Evolutionary conservation across 768 basidiomycete genomes (phyloP).

Genomic region (Podaxis carcinomalis): DNA sequence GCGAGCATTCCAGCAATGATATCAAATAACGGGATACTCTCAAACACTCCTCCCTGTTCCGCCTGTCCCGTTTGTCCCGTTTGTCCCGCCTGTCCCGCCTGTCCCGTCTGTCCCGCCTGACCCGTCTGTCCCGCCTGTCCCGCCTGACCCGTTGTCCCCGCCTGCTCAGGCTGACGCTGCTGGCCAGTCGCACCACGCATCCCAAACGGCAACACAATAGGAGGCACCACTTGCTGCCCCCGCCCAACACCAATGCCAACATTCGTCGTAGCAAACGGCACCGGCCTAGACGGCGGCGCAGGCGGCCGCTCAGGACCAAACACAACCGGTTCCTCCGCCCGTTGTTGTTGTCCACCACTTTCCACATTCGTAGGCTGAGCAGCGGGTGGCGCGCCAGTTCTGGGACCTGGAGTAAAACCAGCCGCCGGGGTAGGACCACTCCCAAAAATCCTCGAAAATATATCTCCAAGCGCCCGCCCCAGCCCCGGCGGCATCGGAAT

Average conservation of each 20-base stretch:
- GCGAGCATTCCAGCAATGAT: neutral
- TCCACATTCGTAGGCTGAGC: neutral
- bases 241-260: neutral
- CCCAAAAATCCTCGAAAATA: constrained; percentile 1
- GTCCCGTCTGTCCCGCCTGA: neutral
- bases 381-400: neutral
- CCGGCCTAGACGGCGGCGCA: neutral
- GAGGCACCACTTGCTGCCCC: neutral
- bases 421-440: neutral
- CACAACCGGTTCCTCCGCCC: neutral
- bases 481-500: neutral
- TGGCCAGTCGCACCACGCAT: neutral
- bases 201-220: neutral
- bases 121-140: neutral
- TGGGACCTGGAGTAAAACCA: neutral
- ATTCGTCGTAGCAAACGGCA: neutral
- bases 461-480: neutral
- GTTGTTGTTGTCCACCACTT: neutral
- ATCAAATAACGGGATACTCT: neutral
- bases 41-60: neutral
- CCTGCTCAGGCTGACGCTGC: neutral
- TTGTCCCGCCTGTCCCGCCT: neutral
- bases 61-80: neutral
- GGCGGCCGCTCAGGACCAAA: constrained; percentile 8
- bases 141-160: neutral